phyloP scores from a whole-genome alignment of 345 rosid species.

The Durio zibethinus region DNA sequence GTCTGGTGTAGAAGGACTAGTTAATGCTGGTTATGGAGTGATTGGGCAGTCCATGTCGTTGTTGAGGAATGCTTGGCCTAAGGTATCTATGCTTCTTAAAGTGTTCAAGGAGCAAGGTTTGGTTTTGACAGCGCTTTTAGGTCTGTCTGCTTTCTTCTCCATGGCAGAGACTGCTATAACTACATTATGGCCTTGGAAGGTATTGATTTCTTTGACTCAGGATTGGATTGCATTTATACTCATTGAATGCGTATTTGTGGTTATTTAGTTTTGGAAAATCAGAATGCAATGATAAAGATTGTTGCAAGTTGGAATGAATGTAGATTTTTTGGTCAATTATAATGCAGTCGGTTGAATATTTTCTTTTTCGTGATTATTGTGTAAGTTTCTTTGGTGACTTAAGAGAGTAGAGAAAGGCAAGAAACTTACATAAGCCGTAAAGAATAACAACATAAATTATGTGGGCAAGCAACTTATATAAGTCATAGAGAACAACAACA shows the following conservation, averaged over 20 bases:
- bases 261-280: not conserved
- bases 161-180: conserved; percentile 25
- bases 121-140: conserved; percentile 16
- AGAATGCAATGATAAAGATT: not conserved
- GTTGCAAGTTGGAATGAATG: not conserved
- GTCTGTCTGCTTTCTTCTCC: conserved; percentile 20
- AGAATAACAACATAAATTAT: not conserved
- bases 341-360: not conserved
- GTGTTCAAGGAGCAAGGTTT: conserved; percentile 20
- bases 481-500: not conserved
- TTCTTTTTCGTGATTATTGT: not conserved
- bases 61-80: conserved; percentile 20
- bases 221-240: not conserved
- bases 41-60: conserved; percentile 16
- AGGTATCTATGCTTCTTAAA: conserved; percentile 20
- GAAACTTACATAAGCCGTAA: not conserved
- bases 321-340: not conserved
- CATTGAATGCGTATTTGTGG: not conserved
- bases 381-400: not conserved
- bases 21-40: conserved; percentile 15
- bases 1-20: conserved; percentile 14
- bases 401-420: not conserved
- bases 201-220: not conserved
- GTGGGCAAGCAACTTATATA: not conserved
- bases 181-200: conserved; percentile 25